Conservation (phyloP, 331 rosid species). For the Phaseolus coccineus region DNA sequence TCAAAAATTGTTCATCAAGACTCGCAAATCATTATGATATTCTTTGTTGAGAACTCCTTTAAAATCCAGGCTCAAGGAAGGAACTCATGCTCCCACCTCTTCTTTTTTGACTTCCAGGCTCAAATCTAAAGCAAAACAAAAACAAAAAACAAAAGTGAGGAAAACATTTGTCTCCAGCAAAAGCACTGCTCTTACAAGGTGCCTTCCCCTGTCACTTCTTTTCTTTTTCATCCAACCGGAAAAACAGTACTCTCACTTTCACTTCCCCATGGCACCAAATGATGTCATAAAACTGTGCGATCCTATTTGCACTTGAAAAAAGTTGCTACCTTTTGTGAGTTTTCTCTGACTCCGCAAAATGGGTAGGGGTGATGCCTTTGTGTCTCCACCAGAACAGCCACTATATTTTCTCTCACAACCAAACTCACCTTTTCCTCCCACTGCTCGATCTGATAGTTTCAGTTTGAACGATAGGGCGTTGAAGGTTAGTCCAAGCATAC, state of each 20-base stretch:
- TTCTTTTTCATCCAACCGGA: slow-evolving; percentile 24
- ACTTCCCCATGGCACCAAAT: slow-evolving; percentile 9
- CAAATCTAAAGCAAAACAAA: neutral
- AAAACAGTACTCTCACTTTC: slow-evolving; percentile 23
- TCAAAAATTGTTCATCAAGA: slow-evolving; percentile 47
- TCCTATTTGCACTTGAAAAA: slow-evolving; percentile 36
- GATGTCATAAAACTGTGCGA: slow-evolving; percentile 33
- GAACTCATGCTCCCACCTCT: slow-evolving; percentile 20
- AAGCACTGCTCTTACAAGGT: slow-evolving; percentile 15
- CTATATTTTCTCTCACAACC: slow-evolving; percentile 46
- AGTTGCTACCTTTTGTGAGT: slow-evolving; percentile 46
- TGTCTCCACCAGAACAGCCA: slow-evolving; percentile 54
- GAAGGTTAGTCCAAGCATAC: slow-evolving; percentile 74
- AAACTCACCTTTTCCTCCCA: slow-evolving; percentile 49
- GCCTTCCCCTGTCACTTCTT: slow-evolving; percentile 12
- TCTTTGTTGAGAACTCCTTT: neutral
- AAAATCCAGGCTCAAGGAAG: slow-evolving; percentile 7
- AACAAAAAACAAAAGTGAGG: neutral
- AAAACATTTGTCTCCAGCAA: slow-evolving; percentile 47
- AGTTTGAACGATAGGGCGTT: slow-evolving; percentile 61
- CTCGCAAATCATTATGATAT: slow-evolving; percentile 7
- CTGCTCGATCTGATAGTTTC: slow-evolving; percentile 54
- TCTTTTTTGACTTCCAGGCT: slow-evolving; percentile 45
- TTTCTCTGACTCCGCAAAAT: slow-evolving; percentile 45
- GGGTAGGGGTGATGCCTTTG: slow-evolving; percentile 43